phyloP scores from a whole-genome alignment of 2,329 filamentous ascomycete genomes.

The Fusarium xyrophilum region DNA sequence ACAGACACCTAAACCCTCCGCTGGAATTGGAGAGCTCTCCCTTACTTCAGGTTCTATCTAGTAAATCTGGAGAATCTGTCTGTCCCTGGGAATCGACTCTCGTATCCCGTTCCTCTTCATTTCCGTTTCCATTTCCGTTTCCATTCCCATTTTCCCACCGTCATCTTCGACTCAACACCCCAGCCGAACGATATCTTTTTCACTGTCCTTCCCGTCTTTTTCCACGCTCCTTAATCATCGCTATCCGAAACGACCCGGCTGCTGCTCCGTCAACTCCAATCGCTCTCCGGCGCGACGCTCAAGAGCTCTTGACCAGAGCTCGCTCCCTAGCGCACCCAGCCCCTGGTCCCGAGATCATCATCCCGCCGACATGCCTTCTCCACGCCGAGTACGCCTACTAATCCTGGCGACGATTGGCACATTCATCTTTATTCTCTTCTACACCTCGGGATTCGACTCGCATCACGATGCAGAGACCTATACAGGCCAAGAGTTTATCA shows the following conservation, averaged over 20 bases:
- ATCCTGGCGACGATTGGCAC: slow-evolving; percentile 68
- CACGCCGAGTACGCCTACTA: slow-evolving; percentile 72
- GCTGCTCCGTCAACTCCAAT: not conserved
- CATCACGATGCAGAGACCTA: slow-evolving; percentile 54
- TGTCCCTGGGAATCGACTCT: slow-evolving; percentile 21
- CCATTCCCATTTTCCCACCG: slow-evolving; percentile 7
- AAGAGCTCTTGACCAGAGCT: slow-evolving; percentile 34
- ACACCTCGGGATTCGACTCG: slow-evolving; percentile 67
- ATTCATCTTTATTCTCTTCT: slow-evolving; percentile 74
- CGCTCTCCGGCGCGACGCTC: slow-evolving; percentile 4
- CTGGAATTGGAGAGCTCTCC: slow-evolving; percentile 31
- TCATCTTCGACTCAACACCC: slow-evolving; percentile 9
- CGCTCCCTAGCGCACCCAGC: slow-evolving; percentile 41
- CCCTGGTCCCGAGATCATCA: slow-evolving; percentile 23
- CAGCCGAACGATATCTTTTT: slow-evolving; percentile 13
- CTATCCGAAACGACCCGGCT: not conserved
- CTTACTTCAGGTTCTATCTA: slow-evolving; percentile 20
- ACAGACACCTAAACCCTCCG: slow-evolving; percentile 1
- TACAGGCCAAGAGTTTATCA: slow-evolving; percentile 63
- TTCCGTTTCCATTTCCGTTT: slow-evolving; percentile 1
- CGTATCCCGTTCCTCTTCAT: slow-evolving; percentile 21
- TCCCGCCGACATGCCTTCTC: slow-evolving; percentile 65
- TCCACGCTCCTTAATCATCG: slow-evolving; percentile 7
- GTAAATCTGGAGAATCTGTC: slow-evolving; percentile 4
- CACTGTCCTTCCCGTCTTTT: slow-evolving; percentile 7